Evolutionary conservation across 1,139 yeast species (phyloP).

Genomic region (Kazachstania sp.): DNA sequence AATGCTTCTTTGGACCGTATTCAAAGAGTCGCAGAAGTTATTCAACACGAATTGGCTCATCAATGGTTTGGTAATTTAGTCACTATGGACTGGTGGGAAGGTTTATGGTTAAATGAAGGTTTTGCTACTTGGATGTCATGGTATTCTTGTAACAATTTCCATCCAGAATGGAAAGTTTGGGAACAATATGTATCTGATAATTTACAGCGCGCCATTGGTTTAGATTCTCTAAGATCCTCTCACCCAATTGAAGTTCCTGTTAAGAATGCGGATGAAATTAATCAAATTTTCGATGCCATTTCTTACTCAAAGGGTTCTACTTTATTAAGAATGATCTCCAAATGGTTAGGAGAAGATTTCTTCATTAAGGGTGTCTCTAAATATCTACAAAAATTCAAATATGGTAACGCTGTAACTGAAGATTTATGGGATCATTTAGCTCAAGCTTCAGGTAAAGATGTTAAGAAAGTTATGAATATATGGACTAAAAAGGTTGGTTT

Average conservation of each 20-base stretch:
- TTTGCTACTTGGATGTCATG: conserved; percentile 78
- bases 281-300: conserved; percentile 70
- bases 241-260: conserved; percentile 78
- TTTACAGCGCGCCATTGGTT: conserved; percentile 50
- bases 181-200: conserved; percentile 49
- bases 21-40: conserved; percentile 68
- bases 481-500: conserved; percentile 82
- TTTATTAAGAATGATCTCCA: conserved; percentile 60
- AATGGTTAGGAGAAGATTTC: conserved; percentile 55
- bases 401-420: conserved; percentile 66
- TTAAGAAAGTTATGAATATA: conserved; percentile 59
- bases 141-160: conserved; percentile 34
- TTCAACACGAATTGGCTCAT: conserved; percentile 74
- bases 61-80: conserved; percentile 82
- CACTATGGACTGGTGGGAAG: conserved; percentile 85
- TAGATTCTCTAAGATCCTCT: conserved; percentile 64
- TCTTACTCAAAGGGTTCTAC: conserved; percentile 75
- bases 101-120: conserved; percentile 75
- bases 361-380: conserved; percentile 64
- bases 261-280: conserved; percentile 62
- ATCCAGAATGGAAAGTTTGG: conserved; percentile 64
- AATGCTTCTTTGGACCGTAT: conserved; percentile 31
- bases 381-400: conserved; percentile 60
- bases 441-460: conserved; percentile 67
- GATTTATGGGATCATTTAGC: conserved; percentile 75